These are phyloP conservation scores for Arthrobotrys entomopaga DNA, from an alignment of 2,329 filamentous ascomycete species.

Conservation along the genomic window DNA sequence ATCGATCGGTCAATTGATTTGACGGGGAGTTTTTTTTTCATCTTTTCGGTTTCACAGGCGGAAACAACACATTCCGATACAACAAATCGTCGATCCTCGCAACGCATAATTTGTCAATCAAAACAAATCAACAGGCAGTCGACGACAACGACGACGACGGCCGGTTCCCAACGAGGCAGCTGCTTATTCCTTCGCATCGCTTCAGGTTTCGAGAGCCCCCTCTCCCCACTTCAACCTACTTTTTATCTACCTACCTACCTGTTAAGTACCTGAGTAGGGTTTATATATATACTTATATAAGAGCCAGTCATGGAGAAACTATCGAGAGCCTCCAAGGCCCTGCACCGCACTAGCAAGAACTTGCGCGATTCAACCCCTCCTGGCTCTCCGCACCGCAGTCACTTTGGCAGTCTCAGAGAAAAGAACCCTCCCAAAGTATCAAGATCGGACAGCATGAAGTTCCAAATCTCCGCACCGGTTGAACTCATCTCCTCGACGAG, in stretches of 20 bases:
- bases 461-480: slow-evolving; percentile 83
- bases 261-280: no score
- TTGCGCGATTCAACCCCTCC: slow-evolving; percentile 48
- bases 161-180: slow-evolving; percentile 44
- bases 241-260: not conserved
- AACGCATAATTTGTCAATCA: slow-evolving; percentile 27
- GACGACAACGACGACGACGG: not conserved
- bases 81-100: slow-evolving; percentile 16
- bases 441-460: slow-evolving; percentile 40
- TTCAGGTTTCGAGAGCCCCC: not conserved
- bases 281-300: no score
- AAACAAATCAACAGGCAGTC: slow-evolving; percentile 6
- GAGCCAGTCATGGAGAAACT: slow-evolving; percentile 33
- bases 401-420: slow-evolving; percentile 22
- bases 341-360: slow-evolving; percentile 49
- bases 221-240: slow-evolving; percentile 12
- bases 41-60: slow-evolving; percentile 50
- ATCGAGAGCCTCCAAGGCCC: slow-evolving; percentile 48
- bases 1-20: slow-evolving; percentile 42
- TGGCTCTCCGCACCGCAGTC: slow-evolving; percentile 36
- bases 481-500: slow-evolving; percentile 94
- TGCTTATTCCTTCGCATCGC: slow-evolving; percentile 6
- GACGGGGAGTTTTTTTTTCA: slow-evolving; percentile 28
- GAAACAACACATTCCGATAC: slow-evolving; percentile 45
- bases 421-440: slow-evolving; percentile 14